Conservation (phyloP, 176 grass and related monocot genomes). For the Zoysia japonica region DNA sequence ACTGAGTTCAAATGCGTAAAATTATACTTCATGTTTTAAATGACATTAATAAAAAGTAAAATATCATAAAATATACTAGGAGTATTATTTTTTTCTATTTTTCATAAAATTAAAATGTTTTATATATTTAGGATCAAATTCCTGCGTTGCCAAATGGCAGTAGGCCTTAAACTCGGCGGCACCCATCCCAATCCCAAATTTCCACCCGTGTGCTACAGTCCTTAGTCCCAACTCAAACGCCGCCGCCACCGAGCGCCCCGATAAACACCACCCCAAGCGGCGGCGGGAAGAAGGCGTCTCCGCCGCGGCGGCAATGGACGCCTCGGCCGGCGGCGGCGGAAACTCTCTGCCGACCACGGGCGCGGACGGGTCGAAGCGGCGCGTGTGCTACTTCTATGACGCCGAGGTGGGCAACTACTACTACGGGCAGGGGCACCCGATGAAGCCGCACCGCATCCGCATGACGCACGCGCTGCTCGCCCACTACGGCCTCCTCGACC, state of each 20-base stretch:
- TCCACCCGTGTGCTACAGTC: not conserved
- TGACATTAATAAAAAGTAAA: too few species aligned
- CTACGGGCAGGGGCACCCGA: conserved; percentile 88
- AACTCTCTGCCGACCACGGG: conserved; percentile 71
- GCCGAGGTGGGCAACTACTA: conserved; percentile 94
- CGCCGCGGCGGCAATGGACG: conserved; percentile 38
- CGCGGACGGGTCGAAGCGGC: conserved; percentile 71
- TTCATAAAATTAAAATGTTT: too few species aligned
- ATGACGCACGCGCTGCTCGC: conserved; percentile 89
- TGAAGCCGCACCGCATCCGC: conserved; percentile 94
- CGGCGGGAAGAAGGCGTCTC: not conserved
- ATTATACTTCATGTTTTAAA: too few species aligned
- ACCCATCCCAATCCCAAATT: not conserved
- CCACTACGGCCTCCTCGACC: conserved; percentile 80
- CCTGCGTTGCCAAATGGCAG: too few species aligned
- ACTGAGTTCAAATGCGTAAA: too few species aligned
- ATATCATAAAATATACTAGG: too few species aligned
- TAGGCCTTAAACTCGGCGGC: too few species aligned
- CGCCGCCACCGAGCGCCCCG: conserved; percentile 19
- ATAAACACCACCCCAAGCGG: not conserved
- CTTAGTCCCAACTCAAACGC: conserved; percentile 23
- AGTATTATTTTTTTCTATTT: too few species aligned
- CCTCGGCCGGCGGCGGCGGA: conserved; percentile 54
- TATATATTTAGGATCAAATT: too few species aligned
- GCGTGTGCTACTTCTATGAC: conserved; percentile 98